Percentiles rank a stretch among this genome's conserved stretches.
These are phyloP conservation scores for Boletus reticulatus DNA, from an alignment of 768 basidiomycete genomes.

Conservation along the genomic window DNA sequence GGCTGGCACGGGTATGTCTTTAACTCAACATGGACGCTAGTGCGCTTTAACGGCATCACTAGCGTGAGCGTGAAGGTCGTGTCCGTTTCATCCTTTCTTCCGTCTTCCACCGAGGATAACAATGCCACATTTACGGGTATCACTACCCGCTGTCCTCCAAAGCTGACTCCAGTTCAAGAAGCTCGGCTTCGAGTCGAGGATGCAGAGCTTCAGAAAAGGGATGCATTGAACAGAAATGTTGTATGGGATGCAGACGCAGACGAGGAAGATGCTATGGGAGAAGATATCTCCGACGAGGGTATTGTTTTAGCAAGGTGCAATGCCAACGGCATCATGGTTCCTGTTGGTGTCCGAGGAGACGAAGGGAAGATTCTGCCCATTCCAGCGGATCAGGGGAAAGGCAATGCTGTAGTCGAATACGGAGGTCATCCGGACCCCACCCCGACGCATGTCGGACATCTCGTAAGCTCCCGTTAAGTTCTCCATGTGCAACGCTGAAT, in stretches of 20 bases:
- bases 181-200: constrained; percentile 51
- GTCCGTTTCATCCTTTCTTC: constrained; percentile 73
- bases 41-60: background rate
- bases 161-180: constrained; percentile 58
- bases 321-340: constrained; percentile 28
- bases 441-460: constrained; percentile 52
- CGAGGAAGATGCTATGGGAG: constrained; percentile 59
- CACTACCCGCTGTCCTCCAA: constrained; percentile 31
- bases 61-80: constrained; percentile 72
- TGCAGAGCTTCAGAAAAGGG: constrained; percentile 56
- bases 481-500: background rate
- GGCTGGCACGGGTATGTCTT: constrained; percentile 65
- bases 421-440: constrained; percentile 49
- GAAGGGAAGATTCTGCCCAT: constrained; percentile 53
- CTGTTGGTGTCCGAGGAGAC: constrained; percentile 57
- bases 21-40: background rate
- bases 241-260: constrained; percentile 66
- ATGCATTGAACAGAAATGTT: constrained; percentile 59
- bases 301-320: constrained; percentile 26
- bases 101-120: constrained; percentile 58
- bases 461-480: constrained; percentile 39
- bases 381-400: constrained; percentile 17
- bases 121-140: constrained; percentile 55
- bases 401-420: constrained; percentile 34
- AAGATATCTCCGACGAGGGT: constrained; percentile 37